phyloP scores from a whole-genome alignment of 768 basidiomycete genomes.

The Tylopilus rubrobrunneus region DNA sequence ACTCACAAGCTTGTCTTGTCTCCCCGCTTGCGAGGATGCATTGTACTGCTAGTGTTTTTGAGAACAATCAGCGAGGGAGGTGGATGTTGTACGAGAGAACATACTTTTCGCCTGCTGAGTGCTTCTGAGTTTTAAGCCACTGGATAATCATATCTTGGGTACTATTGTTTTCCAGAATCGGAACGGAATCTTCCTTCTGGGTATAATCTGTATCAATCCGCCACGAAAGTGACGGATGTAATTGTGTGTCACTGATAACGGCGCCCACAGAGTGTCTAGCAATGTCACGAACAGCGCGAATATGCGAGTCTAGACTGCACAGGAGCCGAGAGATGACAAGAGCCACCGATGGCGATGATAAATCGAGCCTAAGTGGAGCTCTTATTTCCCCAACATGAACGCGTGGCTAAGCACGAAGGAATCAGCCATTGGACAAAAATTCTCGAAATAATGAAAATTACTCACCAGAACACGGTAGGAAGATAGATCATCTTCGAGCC shows the following conservation, averaged over 20 bases:
- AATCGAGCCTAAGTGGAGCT: constrained; percentile 1
- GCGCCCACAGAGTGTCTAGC: no score
- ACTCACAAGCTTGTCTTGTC: neutral
- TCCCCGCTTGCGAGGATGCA: neutral
- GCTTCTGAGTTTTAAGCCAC: neutral
- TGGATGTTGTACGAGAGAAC: neutral
- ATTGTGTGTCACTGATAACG: neutral
- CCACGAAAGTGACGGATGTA: constrained; percentile 1
- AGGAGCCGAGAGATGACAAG: no score
- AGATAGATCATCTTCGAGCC: no score
- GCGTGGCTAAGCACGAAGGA: constrained; percentile 1
- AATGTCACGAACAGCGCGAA: neutral
- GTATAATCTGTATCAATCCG: constrained; percentile 10
- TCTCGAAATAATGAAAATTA: neutral
- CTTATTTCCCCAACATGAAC: constrained; percentile 6
- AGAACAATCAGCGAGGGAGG: no score
- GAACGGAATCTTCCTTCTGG: neutral
- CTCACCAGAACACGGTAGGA: constrained; percentile 2
- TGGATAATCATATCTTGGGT: neutral
- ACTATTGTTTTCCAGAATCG: neutral
- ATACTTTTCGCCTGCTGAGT: neutral
- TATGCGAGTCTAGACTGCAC: neutral
- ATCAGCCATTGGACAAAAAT: neutral
- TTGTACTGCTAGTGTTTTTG: no score
- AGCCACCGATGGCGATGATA: no score